Evolutionary conservation across 2,329 filamentous ascomycete genomes (phyloP).

Genomic region (Fusarium armeniacum): DNA sequence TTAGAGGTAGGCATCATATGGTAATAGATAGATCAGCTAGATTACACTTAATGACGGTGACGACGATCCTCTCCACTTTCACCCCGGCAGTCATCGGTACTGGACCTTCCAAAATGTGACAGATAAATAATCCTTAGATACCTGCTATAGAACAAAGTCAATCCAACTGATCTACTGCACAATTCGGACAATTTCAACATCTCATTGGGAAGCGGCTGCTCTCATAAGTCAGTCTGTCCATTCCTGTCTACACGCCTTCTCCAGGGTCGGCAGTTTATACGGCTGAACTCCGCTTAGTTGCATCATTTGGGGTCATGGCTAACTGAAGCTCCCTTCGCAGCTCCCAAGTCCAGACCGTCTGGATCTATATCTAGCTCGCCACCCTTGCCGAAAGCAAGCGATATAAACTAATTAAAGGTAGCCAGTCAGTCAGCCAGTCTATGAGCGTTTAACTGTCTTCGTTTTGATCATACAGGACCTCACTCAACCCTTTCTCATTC

Average conservation of each 20-base stretch:
- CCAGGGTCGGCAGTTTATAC: neutral
- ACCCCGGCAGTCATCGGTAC: neutral
- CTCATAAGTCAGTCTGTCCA: neutral
- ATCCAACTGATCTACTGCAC: neutral
- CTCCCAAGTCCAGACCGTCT: slow-evolving; percentile 21
- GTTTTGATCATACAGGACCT: slow-evolving; percentile 12
- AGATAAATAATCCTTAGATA: neutral
- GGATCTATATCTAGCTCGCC: slow-evolving; percentile 19
- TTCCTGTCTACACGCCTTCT: neutral
- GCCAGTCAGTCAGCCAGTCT: neutral
- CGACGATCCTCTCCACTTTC: slow-evolving; percentile 1
- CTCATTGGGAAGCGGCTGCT: neutral
- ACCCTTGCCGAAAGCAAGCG: slow-evolving; percentile 12
- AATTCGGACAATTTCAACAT: neutral
- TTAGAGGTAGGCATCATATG: neutral
- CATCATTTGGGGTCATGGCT: slow-evolving; percentile 18
- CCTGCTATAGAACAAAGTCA: neutral
- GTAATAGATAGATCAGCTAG: neutral
- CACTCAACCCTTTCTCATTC: neutral
- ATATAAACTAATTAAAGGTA: slow-evolving; percentile 1
- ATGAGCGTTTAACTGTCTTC: neutral
- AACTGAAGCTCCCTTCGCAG: slow-evolving; percentile 12
- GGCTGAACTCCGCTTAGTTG: slow-evolving; percentile 34
- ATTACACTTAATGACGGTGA: neutral
- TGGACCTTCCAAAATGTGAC: neutral